These are phyloP conservation scores for Trichoderma orchidacearum DNA, from an alignment of 495 filamentous ascomycete genomes.

Conservation along the genomic window DNA sequence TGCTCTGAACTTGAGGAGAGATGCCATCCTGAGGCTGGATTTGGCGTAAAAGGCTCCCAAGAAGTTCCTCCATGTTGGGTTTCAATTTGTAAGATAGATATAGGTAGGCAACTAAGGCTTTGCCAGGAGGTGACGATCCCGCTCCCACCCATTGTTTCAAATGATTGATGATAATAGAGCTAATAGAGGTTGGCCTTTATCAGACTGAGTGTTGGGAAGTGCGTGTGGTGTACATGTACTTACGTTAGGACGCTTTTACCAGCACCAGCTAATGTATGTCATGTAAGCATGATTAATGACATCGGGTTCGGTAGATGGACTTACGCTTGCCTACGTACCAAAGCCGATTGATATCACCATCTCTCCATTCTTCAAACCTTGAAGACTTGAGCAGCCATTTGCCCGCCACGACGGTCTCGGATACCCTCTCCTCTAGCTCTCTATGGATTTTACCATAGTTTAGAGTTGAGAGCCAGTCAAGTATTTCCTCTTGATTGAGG, in stretches of 20 bases:
- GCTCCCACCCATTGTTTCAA: background rate
- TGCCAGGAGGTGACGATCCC: background rate
- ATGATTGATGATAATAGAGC: background rate
- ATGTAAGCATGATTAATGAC: background rate
- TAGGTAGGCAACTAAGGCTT: background rate
- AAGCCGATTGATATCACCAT: background rate
- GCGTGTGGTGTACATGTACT: background rate
- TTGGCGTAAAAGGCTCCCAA: background rate
- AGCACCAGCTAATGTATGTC: background rate
- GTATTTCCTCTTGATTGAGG: background rate
- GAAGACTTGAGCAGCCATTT: background rate
- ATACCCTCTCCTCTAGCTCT: background rate
- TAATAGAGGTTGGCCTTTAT: background rate
- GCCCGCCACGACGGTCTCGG: background rate
- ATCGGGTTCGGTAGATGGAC: too few relatives aligned
- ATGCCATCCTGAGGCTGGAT: background rate
- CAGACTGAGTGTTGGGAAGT: background rate
- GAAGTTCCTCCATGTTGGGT: background rate
- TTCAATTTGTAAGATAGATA: background rate
- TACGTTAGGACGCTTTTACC: background rate
- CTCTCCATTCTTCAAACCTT: background rate
- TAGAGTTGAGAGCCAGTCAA: background rate
- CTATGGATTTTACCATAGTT: background rate
- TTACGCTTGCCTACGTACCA: background rate
- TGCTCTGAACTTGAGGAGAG: background rate